Percentiles rank a stretch among this genome's conserved stretches.
These are phyloP conservation scores for Botrytis fabae DNA, from an alignment of 2,329 filamentous ascomycete genomes.

Conservation along the genomic window DNA sequence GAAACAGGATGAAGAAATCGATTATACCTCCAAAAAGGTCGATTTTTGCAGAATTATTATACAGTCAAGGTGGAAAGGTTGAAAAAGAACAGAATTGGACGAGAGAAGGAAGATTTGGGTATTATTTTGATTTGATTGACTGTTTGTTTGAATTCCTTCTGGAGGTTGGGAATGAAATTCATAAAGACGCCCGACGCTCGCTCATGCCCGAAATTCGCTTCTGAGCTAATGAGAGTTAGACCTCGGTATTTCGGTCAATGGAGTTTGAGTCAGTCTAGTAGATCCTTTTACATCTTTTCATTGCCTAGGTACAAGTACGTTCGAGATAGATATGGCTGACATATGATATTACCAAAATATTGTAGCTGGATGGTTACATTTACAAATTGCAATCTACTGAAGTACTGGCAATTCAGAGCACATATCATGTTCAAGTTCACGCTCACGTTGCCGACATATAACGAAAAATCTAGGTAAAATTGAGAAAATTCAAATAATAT, in stretches of 20 bases:
- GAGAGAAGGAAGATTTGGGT: neutral
- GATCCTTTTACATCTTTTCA: neutral
- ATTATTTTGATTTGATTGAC: neutral
- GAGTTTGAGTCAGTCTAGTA: neutral
- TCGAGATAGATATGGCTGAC: neutral
- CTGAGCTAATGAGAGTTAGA: neutral
- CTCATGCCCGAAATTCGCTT: neutral
- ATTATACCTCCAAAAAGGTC: neutral
- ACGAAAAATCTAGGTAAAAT: neutral
- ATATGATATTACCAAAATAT: neutral
- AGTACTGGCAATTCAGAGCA: neutral
- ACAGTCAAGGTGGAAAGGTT: neutral
- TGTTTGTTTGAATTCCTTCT: neutral
- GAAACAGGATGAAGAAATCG: neutral
- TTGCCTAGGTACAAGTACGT: neutral
- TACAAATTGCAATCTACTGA: neutral
- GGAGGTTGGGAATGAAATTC: slow-evolving; percentile 16
- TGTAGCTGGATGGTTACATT: neutral
- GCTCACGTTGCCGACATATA: neutral
- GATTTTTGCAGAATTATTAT: neutral
- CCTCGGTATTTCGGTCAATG: slow-evolving; percentile 14
- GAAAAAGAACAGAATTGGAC: neutral
- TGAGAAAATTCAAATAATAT: neutral
- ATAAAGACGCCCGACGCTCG: slow-evolving; percentile 6
- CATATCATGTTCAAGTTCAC: neutral